Conservation (phyloP, 257 asterid species). For the Capsicum rhomboideum region DNA sequence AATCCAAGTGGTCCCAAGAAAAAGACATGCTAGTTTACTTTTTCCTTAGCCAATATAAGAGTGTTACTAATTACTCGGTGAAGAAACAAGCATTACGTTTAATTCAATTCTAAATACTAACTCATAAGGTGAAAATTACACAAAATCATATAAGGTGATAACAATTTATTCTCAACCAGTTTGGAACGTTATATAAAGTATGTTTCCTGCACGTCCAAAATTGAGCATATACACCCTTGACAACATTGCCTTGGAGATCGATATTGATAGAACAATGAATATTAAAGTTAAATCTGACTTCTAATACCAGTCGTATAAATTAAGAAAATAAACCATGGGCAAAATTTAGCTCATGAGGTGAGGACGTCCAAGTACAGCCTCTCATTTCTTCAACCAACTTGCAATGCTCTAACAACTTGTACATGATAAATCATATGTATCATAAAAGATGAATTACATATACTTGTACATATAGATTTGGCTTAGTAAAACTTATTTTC, state of each 20-base stretch:
- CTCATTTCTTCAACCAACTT: neutral
- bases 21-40: neutral
- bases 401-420: neutral
- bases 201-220: no score
- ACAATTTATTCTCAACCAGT: neutral
- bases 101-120: neutral
- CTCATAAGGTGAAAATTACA: neutral
- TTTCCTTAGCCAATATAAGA: neutral
- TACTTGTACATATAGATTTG: neutral
- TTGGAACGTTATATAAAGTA: neutral
- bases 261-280: no score
- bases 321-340: no score
- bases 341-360: neutral
- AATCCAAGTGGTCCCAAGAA: neutral
- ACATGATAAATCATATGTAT: neutral
- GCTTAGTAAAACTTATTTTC: neutral
- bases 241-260: no score
- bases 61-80: neutral
- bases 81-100: neutral
- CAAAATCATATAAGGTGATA: neutral
- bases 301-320: no score
- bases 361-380: neutral
- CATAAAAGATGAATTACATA: neutral
- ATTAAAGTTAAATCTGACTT: no score
- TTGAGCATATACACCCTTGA: no score